Evolutionary conservation across 1,284 basidiomycete genomes (phyloP).

Genomic region (Cutaneotrichosporon mucoides): DNA sequence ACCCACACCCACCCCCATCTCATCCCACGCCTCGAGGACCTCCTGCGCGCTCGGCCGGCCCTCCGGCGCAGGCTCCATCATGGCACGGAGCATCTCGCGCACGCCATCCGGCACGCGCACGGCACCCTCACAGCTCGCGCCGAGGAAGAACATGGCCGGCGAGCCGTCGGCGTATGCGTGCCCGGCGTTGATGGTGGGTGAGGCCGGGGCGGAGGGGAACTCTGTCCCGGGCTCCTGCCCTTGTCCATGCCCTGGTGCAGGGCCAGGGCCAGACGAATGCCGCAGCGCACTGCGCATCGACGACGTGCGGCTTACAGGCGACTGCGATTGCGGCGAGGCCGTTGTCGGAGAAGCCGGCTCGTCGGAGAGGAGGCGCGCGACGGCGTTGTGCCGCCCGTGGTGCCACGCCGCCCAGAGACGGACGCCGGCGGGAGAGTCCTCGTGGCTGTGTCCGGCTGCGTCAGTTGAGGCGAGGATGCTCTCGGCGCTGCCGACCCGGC

Average conservation of each 20-base stretch:
- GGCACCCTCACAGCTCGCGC: background rate
- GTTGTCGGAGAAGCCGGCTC: background rate
- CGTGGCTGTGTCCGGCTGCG: background rate
- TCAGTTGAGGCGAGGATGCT: slow-evolving; percentile 33
- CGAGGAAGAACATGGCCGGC: slow-evolving; percentile 25
- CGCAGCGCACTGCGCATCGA: slow-evolving; percentile 2
- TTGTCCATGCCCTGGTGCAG: background rate
- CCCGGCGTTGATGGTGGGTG: background rate
- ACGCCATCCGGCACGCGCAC: slow-evolving; percentile 27
- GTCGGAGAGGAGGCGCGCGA: slow-evolving; percentile 8
- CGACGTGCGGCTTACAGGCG: background rate
- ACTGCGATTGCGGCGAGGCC: background rate
- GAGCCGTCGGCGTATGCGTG: slow-evolving; percentile 35
- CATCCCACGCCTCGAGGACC: slow-evolving; percentile 31
- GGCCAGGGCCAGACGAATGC: background rate
- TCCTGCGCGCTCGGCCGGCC: slow-evolving; percentile 33
- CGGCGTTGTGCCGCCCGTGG: slow-evolving; percentile 12
- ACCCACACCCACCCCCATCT: slow-evolving; percentile 20
- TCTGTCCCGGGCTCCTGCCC: background rate
- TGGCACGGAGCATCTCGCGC: slow-evolving; percentile 31
- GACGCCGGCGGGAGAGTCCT: slow-evolving; percentile 20
- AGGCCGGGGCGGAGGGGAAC: background rate
- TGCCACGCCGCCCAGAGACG: slow-evolving; percentile 39
- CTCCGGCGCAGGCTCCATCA: slow-evolving; percentile 33
- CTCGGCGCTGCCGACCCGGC: slow-evolving; percentile 28